Evolutionary conservation across 2,329 filamentous ascomycete species (phyloP), one percentile per base, ranked within the genome.

Genomic region (Diaporthe longicolla): DNA sequence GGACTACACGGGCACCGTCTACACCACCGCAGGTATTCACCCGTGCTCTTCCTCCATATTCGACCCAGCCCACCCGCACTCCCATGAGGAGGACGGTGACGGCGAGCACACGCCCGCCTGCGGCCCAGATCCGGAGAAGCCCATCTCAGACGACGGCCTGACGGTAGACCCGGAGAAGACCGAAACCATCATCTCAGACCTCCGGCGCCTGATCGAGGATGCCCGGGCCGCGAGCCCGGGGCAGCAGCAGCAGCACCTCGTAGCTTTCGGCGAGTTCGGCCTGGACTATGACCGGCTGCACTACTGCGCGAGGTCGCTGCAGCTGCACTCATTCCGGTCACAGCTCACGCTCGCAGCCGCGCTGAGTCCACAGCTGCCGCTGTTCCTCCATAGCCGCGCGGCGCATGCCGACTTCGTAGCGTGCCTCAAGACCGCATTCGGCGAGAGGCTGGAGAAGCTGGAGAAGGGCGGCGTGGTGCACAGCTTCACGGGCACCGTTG

Each of bases 201-300:
- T 98, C n/a, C 87, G 88, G 58, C 80, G 84, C 9, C 85, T 98
- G 3, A 90, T 95, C 5, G 80, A 88, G 2, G 84, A 90, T 48
- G 89, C 91, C 0, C 90, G 90, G 24, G 76, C 83, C 3, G 81
- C 83, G 8, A 78, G 81, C 83, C 52, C 15, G 37, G 37, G 24
- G 21, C 45, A 24, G 45, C 63, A 50, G 45, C 63, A 50, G 61
- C 43, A 29, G 63, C 82, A 89, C 0, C 88, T 94, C 54, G 92
- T 94, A 0, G 96, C 97, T 9, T 95, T 98, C 81, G 97, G 97
- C 65, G 97, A 99, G 83, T 95, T 99, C 76, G 97, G 97, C 2
- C 92, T 99, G 5, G 97, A 99, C 84, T 99, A 98, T 81, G 97
- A 99, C 84, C 91, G 97, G 2, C 86, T 99, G 48, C 93, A 94